Evolutionary conservation across 2,329 filamentous ascomycete species (phyloP).

Genomic region (Fusarium abutilonis): DNA sequence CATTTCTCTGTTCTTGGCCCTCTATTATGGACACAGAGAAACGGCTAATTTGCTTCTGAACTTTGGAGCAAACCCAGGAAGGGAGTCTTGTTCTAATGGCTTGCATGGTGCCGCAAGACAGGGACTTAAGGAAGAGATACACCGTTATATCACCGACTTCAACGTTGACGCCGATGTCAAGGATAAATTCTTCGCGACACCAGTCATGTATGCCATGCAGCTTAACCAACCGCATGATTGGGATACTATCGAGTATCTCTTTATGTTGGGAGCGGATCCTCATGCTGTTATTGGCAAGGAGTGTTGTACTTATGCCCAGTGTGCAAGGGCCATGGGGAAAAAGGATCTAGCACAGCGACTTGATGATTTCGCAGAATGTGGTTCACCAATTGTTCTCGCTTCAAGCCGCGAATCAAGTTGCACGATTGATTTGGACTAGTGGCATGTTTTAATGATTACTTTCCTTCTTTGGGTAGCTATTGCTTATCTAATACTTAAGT

Average conservation of each 20-base stretch:
- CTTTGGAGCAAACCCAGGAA: background rate
- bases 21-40: background rate
- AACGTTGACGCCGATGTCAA: background rate
- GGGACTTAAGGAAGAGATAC: background rate
- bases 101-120: background rate
- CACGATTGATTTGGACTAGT: no score
- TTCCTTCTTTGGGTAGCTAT: no score
- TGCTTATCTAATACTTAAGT: no score
- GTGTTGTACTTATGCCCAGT: no score
- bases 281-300: background rate
- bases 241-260: background rate
- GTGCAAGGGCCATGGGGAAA: background rate
- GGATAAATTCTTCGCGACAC: background rate
- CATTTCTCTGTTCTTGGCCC: slow-evolving; percentile 1
- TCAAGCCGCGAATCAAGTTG: background rate
- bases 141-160: background rate
- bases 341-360: background rate
- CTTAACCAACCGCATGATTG: background rate
- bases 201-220: background rate
- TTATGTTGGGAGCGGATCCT: background rate
- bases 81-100: background rate
- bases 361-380: background rate
- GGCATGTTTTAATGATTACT: no score
- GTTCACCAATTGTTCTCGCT: background rate
- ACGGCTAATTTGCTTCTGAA: background rate